Base-by-base conservation (phyloP, 805 yeast genomes). In the Maudiozyma barnettii region DNA sequence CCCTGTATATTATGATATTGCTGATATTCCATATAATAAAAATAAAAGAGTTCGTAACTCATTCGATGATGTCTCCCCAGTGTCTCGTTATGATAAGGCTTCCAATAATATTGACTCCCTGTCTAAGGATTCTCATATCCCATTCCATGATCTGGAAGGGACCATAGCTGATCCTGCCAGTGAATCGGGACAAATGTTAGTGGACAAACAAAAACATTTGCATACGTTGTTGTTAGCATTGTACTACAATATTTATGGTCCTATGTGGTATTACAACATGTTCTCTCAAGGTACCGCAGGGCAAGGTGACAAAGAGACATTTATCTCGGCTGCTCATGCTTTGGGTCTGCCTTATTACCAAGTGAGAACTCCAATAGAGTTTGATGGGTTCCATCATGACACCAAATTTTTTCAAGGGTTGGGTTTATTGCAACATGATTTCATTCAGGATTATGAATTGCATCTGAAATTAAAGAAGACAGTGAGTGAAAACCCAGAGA, bases 231-330 rank as follows among this genome's bases (percentile, higher is more conserved):
- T 83, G 22, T 66, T 83, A 37, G 70, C 84, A 8, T 69, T 80
- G 39, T 84, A 82, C 62, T 84, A 84, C 61, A 83, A 83, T 58
- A 66, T 80, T 9, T 67, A 68, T 62, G 93, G 93, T 0, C 88
- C 87, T 14, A 64, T 73, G 22, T 78, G 71, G 61, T 84, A 79
- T 61, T 84, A 83, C 57, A 84, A 82, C 21, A 63, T 84, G 44
- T 66, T 84, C 51, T 78, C 86, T 0, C 93, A 84, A 61, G 88
- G 87, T 10, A 74, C 79, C 35, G 84, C 87, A 1, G 91, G 90
- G 18, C 83, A 82, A 61, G 90, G 90, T 47, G 91, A 84, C 59
- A 83, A 83, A 57, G 90, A 84, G 52, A 82, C 90, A 0, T 82
- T 83, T 56, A 75, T 78, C 16, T 75, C 82, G 1, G 86, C 86